Percentiles rank a stretch among this genome's conserved stretches.
phyloP scores from a whole-genome alignment of 2,329 filamentous ascomycete genomes.

The Fusarium sp. region DNA sequence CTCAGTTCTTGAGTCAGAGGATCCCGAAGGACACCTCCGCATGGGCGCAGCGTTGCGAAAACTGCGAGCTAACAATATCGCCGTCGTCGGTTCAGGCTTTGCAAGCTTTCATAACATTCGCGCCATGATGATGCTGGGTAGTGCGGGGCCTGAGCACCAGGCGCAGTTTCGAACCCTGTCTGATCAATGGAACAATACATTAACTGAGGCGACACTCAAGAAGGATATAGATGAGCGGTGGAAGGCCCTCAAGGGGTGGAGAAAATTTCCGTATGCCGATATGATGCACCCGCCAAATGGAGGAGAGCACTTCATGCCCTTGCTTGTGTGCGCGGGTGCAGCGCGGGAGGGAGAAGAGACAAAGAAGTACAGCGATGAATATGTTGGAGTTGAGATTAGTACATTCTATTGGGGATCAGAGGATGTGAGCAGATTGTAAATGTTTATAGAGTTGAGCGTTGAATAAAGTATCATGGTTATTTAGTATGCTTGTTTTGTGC shows the following conservation, averaged over 20 bases:
- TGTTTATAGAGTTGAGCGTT: not conserved
- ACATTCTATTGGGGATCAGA: conserved; percentile 67
- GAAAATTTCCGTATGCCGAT: conserved; percentile 60
- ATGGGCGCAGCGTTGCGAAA: conserved; percentile 65
- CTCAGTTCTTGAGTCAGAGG: conserved; percentile 65
- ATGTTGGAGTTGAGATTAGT: conserved; percentile 61
- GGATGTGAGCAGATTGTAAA: conserved; percentile 25
- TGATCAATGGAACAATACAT: conserved; percentile 59
- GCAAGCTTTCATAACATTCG: conserved; percentile 68
- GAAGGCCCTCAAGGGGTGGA: conserved; percentile 60
- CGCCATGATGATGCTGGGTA: conserved; percentile 57
- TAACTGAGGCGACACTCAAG: conserved; percentile 57
- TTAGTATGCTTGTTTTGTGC: conserved; percentile 24
- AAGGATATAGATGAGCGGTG: conserved; percentile 53
- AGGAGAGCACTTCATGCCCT: conserved; percentile 70
- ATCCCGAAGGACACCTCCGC: conserved; percentile 60
- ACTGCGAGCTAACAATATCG: conserved; percentile 66
- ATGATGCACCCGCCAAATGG: conserved; percentile 66
- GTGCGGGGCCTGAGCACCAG: conserved; percentile 34
- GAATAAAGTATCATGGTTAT: conserved; percentile 5
- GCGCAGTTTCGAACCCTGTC: conserved; percentile 47
- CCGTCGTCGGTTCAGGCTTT: conserved; percentile 71
- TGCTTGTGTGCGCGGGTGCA: conserved; percentile 67
- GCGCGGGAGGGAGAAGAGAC: conserved; percentile 59
- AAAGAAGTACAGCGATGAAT: conserved; percentile 62